These are phyloP conservation scores for Gracilaria domingensis DNA, from an alignment of 23 red algal genomes.

Conservation along the genomic window DNA sequence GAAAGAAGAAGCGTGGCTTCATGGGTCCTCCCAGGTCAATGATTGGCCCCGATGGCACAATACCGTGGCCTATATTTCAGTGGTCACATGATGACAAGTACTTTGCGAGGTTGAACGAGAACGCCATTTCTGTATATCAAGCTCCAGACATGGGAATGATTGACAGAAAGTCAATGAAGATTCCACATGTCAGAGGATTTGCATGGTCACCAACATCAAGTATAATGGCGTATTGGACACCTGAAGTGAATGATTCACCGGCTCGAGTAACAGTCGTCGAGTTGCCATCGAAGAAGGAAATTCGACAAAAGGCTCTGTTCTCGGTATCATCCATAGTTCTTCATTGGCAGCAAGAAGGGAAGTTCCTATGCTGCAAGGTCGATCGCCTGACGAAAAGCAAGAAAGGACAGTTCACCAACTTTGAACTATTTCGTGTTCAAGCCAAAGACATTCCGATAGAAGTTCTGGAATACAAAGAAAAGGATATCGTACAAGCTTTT, in stretches of 20 bases:
- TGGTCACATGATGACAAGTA: constrained; percentile 90
- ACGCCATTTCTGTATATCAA: constrained; percentile 85
- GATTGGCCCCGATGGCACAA: constrained; percentile 68
- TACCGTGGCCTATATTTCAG: constrained; percentile 95
- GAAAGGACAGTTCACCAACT: constrained; percentile 94
- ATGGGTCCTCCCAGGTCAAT: constrained; percentile 69
- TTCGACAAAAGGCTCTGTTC: constrained; percentile 96
- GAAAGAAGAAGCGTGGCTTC: constrained; percentile 79
- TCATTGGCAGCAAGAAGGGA: constrained; percentile 95
- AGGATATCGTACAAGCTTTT: constrained; percentile 82
- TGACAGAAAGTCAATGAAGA: constrained; percentile 88
- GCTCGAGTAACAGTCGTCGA: constrained; percentile 94
- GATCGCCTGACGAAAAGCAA: constrained; percentile 87
- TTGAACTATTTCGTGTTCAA: constrained; percentile 96
- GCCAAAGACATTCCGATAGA: constrained; percentile 94
- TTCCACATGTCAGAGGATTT: constrained; percentile 81
- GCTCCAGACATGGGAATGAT: constrained; percentile 86
- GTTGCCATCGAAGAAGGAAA: constrained; percentile 88
- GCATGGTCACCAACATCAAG: constrained; percentile 95
- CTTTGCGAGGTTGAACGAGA: constrained; percentile 88
- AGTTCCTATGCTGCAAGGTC: constrained; percentile 94
- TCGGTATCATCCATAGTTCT: constrained; percentile 92
- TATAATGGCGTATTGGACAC: constrained; percentile 95
- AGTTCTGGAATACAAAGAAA: constrained; percentile 94
- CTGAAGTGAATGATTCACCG: constrained; percentile 91